Percentiles rank a stretch among this genome's conserved stretches.
Evolutionary conservation across 768 basidiomycete species (phyloP).

Genomic region (Podaxis pistillaris): DNA sequence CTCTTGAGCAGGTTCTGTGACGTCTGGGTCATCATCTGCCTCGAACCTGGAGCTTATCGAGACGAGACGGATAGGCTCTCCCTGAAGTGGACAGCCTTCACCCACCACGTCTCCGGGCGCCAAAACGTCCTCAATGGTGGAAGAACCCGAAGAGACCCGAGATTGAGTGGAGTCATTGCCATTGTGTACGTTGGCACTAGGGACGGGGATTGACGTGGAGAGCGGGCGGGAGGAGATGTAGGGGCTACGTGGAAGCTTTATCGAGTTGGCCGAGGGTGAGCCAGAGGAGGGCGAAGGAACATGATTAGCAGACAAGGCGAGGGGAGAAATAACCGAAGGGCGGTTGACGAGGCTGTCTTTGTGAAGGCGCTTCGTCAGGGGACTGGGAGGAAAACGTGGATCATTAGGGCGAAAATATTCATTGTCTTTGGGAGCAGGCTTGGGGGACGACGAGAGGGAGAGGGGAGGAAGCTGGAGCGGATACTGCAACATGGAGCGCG

Average conservation of each 20-base stretch:
- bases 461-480: conserved; percentile 42
- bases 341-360: conserved; percentile 34
- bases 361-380: conserved; percentile 36
- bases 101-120: conserved; percentile 73
- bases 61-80: conserved; percentile 62
- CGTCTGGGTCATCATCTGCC: conserved; percentile 30
- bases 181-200: conserved; percentile 23
- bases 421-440: conserved; percentile 30
- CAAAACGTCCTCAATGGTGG: conserved; percentile 59
- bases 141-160: conserved; percentile 38
- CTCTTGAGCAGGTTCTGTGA: conserved; percentile 53
- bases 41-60: conserved; percentile 38
- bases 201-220: conserved; percentile 28
- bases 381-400: conserved; percentile 22
- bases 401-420: conserved; percentile 46
- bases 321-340: conserved; percentile 24
- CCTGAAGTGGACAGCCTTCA: conserved; percentile 63
- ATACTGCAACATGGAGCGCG: conserved; percentile 60
- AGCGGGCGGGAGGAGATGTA: conserved; percentile 36
- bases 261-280: conserved; percentile 34
- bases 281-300: conserved; percentile 34
- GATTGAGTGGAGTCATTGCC: conserved; percentile 29
- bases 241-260: conserved; percentile 36
- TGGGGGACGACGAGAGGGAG: conserved; percentile 35
- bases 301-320: conserved; percentile 31